Percentiles rank a stretch among this genome's conserved stretches.
Evolutionary conservation across 2,329 filamentous ascomycete species (phyloP).

Genomic region (Trichoderma asperellum): DNA sequence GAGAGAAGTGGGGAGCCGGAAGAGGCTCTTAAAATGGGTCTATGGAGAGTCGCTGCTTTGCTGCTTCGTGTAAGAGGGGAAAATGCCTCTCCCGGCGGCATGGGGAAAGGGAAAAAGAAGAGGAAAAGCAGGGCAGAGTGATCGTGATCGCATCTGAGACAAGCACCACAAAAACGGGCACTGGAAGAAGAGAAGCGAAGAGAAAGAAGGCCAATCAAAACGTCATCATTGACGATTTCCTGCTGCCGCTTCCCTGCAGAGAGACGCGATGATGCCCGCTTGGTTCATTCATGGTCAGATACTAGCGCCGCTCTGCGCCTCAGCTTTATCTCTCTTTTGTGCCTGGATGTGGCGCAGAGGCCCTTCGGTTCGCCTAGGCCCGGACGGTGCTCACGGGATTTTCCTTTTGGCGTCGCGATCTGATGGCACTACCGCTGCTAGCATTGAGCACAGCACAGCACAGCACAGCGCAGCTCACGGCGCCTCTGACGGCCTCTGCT

Average conservation of each 20-base stretch:
- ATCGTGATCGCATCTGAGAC: conserved; percentile 11
- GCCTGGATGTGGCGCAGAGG: conserved; percentile 28
- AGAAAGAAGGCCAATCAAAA: neutral
- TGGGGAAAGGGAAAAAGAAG: neutral
- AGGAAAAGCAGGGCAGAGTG: neutral
- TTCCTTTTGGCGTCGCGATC: neutral
- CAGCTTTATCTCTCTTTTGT: conserved; percentile 22
- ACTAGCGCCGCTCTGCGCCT: conserved; percentile 26
- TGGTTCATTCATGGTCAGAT: conserved; percentile 15
- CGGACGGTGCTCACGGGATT: neutral
- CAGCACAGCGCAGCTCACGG: neutral
- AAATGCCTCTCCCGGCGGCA: neutral
- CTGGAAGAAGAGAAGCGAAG: neutral
- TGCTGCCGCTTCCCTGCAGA: conserved; percentile 1
- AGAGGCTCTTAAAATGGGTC: neutral
- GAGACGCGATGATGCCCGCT: neutral
- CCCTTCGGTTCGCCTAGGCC: neutral
- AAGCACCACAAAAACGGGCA: neutral
- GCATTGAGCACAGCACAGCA: neutral
- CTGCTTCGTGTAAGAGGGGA: neutral
- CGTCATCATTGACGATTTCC: neutral
- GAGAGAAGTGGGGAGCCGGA: neutral
- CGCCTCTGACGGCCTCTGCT: neutral
- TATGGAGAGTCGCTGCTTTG: neutral
- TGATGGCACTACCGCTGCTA: neutral